Percentiles rank a stretch among this genome's conserved stretches.
phyloP scores from a whole-genome alignment of 306 rosid species.

The Medicago ruthenica region DNA sequence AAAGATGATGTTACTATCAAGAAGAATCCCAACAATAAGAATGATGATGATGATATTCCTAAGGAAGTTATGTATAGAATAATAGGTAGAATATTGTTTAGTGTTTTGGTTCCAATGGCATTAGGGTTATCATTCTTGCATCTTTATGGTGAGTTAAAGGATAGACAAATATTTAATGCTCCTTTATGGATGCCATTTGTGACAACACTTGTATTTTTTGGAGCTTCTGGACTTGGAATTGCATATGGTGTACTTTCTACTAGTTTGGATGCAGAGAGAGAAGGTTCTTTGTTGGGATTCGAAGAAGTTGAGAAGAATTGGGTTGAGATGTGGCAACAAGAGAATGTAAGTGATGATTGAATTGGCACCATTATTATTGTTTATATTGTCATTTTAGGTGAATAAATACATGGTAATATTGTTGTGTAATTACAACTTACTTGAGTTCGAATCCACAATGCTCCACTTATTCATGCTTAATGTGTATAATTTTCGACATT shows the following conservation, averaged over 20 bases:
- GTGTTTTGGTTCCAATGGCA: conserved; percentile 74
- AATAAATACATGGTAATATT: no score
- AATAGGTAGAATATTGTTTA: conserved; percentile 60
- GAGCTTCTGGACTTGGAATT: conserved; percentile 73
- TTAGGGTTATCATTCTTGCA: conserved; percentile 64
- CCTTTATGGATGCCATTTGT: conserved; percentile 78
- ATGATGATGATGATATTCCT: conserved; percentile 61
- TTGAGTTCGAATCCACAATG: no score
- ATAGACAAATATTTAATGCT: conserved; percentile 54
- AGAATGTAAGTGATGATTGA: conserved; percentile 43
- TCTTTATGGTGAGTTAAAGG: conserved; percentile 60
- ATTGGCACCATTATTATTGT: no score
- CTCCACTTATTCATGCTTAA: no score
- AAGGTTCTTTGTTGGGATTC: conserved; percentile 78
- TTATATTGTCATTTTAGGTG: no score
- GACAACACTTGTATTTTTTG: conserved; percentile 65
- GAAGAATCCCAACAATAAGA: conserved; percentile 43
- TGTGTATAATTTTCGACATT: no score
- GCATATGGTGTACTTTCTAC: conserved; percentile 80
- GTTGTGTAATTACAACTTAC: no score
- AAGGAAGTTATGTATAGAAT: conserved; percentile 64
- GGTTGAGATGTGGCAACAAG: conserved; percentile 89
- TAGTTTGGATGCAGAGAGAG: conserved; percentile 71
- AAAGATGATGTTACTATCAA: conserved; percentile 20
- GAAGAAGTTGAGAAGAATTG: conserved; percentile 69